Evolutionary conservation across 331 rosid genomes (phyloP).

Genomic region (Malus hybrid): DNA sequence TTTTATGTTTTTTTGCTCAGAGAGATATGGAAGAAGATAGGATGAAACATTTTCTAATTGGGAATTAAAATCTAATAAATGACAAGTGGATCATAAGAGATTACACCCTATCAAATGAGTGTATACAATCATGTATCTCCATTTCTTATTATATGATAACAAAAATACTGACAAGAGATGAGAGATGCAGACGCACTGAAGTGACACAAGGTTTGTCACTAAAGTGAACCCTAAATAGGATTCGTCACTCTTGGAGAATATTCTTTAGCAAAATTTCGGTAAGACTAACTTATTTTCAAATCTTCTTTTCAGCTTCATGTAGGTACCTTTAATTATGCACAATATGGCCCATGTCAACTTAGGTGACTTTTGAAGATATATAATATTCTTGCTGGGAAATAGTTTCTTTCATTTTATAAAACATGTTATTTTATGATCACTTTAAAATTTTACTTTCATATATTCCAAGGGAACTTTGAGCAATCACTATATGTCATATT

Average conservation of each 20-base stretch:
- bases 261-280: neutral
- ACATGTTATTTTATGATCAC: neutral
- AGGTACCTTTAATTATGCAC: neutral
- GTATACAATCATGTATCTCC: too few relatives aligned
- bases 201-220: neutral
- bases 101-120: neutral
- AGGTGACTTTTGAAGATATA: slow-evolving; percentile 2
- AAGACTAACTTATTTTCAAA: neutral
- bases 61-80: neutral
- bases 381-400: neutral
- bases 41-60: neutral
- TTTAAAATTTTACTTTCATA: neutral
- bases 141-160: too few relatives aligned
- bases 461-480: neutral
- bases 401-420: neutral
- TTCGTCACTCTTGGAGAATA: slow-evolving; percentile 5
- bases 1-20: neutral
- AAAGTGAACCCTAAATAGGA: neutral
- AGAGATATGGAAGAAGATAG: neutral
- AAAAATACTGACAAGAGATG: neutral
- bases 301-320: neutral
- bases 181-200: too few relatives aligned
- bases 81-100: neutral
- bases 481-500: neutral
- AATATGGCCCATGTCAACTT: slow-evolving; percentile 7